Evolutionary conservation across 148 eudicot genomes (phyloP).

Genomic region (Arctostaphylos glauca): DNA sequence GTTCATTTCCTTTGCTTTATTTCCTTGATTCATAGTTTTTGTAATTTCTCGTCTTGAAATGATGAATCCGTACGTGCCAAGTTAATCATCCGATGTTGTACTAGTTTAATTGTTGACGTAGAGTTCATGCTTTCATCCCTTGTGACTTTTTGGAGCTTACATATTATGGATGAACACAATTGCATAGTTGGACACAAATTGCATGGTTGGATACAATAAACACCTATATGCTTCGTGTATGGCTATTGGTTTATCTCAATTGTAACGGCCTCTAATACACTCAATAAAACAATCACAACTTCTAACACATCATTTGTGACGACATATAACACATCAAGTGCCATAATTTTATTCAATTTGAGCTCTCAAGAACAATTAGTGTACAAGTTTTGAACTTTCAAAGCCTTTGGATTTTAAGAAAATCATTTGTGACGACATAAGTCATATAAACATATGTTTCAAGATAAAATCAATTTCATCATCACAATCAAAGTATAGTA

Average conservation of each 20-base stretch:
- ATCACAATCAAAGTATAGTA: too few relatives aligned
- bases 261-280: background rate
- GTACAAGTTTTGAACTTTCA: too few relatives aligned
- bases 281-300: background rate
- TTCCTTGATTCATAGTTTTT: background rate
- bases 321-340: too few relatives aligned
- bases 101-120: background rate
- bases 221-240: background rate
- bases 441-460: too few relatives aligned
- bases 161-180: background rate
- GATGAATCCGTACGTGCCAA: background rate
- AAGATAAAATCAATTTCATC: too few relatives aligned
- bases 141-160: background rate
- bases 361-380: too few relatives aligned
- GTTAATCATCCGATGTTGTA: background rate
- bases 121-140: background rate
- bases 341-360: too few relatives aligned
- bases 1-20: slow-evolving; percentile 22
- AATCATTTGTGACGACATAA: too few relatives aligned
- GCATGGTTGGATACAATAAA: background rate
- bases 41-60: background rate
- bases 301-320: too few relatives aligned
- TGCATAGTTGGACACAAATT: background rate
- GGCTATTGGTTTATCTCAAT: background rate
- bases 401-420: too few relatives aligned